These are phyloP conservation scores for Cryphonectria carpinicola DNA, from an alignment of 2,329 filamentous ascomycete genomes.

Conservation along the genomic window DNA sequence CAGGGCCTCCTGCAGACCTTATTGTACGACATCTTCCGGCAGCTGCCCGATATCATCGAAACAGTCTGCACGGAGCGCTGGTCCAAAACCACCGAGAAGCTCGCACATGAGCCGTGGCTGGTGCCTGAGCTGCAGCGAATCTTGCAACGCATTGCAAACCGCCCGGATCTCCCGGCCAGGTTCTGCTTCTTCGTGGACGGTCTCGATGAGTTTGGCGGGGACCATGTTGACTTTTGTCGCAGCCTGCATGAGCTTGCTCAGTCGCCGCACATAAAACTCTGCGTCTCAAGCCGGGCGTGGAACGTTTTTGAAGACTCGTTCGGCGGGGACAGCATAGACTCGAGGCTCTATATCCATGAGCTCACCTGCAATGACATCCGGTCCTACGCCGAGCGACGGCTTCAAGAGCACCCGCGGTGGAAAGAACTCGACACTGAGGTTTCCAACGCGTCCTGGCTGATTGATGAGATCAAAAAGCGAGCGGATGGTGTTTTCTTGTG, in stretches of 20 bases:
- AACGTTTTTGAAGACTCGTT: no score
- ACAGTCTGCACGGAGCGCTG: no score
- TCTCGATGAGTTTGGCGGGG: neutral
- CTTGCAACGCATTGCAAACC: neutral
- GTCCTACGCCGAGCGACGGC: no score
- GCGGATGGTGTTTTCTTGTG: constrained; percentile 14
- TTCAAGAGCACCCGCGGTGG: no score
- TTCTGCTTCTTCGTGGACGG: neutral
- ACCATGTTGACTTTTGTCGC: neutral
- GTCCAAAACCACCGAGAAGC: no score
- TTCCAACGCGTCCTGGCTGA: neutral
- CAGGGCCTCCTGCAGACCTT: constrained; percentile 41
- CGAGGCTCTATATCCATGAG: no score
- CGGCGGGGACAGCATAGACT: no score
- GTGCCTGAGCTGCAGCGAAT: neutral
- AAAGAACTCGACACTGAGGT: no score
- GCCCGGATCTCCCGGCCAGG: neutral
- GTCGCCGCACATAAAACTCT: neutral
- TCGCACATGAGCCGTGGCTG: neutral
- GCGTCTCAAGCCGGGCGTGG: neutral
- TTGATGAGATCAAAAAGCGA: neutral
- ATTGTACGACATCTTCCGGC: neutral
- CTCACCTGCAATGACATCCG: no score
- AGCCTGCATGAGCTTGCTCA: neutral
- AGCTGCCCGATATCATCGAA: neutral